Evolutionary conservation across 2,329 filamentous ascomycete genomes (phyloP).

Genomic region (Aspergillus transmontanensis): DNA sequence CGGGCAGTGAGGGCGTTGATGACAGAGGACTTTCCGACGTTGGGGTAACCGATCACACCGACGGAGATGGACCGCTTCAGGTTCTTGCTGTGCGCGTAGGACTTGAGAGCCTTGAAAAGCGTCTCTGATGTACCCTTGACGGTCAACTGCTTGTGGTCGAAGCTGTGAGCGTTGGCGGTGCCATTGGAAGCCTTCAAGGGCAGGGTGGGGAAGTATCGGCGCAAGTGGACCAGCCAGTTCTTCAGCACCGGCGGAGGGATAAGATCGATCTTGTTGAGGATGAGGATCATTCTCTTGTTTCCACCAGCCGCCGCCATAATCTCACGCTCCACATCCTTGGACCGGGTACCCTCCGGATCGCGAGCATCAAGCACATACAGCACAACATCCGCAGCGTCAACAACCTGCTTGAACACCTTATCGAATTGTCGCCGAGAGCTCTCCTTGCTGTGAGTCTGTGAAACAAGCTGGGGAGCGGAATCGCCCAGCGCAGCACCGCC

Average conservation of each 20-base stretch:
- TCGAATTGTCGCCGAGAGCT: slow-evolving; percentile 85
- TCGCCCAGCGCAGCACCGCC: slow-evolving; percentile 55
- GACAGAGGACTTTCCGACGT: slow-evolving; percentile 94
- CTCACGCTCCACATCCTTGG: slow-evolving; percentile 84
- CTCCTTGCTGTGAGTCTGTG: slow-evolving; percentile 47
- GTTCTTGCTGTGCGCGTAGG: slow-evolving; percentile 79
- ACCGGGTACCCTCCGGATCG: slow-evolving; percentile 87
- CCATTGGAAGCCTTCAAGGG: slow-evolving; percentile 82
- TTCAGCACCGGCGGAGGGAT: slow-evolving; percentile 80
- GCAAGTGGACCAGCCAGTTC: slow-evolving; percentile 80
- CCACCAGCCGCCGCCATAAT: slow-evolving; percentile 85
- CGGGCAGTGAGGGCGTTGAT: slow-evolving; percentile 88
- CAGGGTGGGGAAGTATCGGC: slow-evolving; percentile 87
- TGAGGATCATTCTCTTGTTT: slow-evolving; percentile 83
- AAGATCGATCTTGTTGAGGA: slow-evolving; percentile 95
- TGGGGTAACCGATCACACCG: slow-evolving; percentile 92
- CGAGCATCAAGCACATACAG: slow-evolving; percentile 92
- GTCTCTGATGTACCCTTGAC: slow-evolving; percentile 82
- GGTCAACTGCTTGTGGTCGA: slow-evolving; percentile 88
- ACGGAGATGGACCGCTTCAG: slow-evolving; percentile 88
- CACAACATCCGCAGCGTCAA: slow-evolving; percentile 85
- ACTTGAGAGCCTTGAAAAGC: slow-evolving; percentile 86
- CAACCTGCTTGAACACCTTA: slow-evolving; percentile 93
- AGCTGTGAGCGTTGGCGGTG: slow-evolving; percentile 82
- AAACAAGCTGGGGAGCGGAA: slow-evolving; percentile 49